Conservation (phyloP, 1,284 basidiomycete genomes). For the Puccinia triticina region DNA sequence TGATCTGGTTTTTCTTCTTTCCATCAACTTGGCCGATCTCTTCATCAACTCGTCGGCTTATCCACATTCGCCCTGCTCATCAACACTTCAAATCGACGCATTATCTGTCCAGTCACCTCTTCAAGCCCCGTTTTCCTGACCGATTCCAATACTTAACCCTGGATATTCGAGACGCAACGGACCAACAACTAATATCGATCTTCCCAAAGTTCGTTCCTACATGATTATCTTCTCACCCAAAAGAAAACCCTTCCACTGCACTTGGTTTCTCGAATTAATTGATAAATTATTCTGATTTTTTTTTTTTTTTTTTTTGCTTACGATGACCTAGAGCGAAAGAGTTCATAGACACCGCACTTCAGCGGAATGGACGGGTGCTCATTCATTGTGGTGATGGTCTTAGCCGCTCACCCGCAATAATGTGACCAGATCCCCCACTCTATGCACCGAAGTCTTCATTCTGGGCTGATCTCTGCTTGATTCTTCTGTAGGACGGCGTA, state of each 20-base stretch:
- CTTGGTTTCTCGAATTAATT: too few species aligned
- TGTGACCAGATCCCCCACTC: constrained; percentile 52
- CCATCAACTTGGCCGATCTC: background rate
- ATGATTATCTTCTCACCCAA: background rate
- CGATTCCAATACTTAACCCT: constrained; percentile 77
- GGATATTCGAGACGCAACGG: constrained; percentile 83
- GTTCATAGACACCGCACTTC: constrained; percentile 77
- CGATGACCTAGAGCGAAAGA: constrained; percentile 67
- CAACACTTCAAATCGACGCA: background rate
- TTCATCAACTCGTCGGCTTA: background rate
- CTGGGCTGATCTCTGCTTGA: constrained; percentile 63
- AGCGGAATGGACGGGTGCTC: constrained; percentile 72
- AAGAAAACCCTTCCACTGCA: too few species aligned
- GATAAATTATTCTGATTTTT: too few species aligned
- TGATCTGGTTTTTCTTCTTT: constrained; percentile 23
- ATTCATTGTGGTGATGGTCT: constrained; percentile 83
- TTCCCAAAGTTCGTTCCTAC: constrained; percentile 53
- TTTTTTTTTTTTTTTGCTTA: background rate
- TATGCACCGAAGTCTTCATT: constrained; percentile 31
- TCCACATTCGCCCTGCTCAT: background rate
- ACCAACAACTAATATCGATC: constrained; percentile 57
- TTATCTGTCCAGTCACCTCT: constrained; percentile 63
- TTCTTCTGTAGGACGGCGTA: constrained; percentile 69
- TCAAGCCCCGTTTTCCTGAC: constrained; percentile 79
- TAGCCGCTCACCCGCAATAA: constrained; percentile 57